Conservation (phyloP, 108 stramenopile species). For the Poteriospumella lacustris region DNA sequence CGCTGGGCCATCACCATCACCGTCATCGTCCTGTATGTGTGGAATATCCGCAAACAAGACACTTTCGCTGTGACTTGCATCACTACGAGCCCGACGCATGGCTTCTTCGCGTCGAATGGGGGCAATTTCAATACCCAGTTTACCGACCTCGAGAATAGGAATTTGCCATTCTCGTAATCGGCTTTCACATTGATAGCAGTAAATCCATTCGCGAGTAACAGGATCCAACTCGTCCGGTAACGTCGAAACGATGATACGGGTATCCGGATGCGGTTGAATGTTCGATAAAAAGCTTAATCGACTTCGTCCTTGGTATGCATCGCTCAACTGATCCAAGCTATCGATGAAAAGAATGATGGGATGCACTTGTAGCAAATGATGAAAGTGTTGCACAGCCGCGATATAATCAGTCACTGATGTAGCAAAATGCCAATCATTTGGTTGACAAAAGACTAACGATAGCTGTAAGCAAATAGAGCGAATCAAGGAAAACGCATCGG, state of each 20-base stretch:
- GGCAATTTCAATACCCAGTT: not conserved
- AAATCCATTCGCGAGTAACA: not conserved
- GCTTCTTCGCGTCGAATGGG: too few species aligned
- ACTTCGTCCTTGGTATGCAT: not conserved
- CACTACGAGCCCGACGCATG: not conserved
- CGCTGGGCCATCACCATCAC: too few species aligned
- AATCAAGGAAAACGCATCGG: not conserved
- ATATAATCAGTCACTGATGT: not conserved
- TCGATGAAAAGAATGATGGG: conserved; percentile 13
- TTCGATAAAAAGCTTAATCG: not conserved
- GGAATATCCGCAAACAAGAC: too few species aligned
- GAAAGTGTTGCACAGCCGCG: not conserved
- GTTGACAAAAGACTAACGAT: not conserved
- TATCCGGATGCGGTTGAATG: not conserved
- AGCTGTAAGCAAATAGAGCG: not conserved
- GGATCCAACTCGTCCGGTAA: not conserved
- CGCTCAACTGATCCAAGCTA: conserved; percentile 22
- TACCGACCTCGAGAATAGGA: not conserved
- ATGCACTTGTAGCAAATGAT: not conserved
- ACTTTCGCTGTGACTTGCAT: too few species aligned
- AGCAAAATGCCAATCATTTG: not conserved
- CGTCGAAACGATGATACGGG: not conserved
- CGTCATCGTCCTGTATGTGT: too few species aligned
- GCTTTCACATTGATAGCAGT: conserved; percentile 8
- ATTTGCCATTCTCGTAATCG: not conserved